Base-by-base conservation (phyloP, 352 stramenopile species). In the Pythium oligandrum region DNA sequence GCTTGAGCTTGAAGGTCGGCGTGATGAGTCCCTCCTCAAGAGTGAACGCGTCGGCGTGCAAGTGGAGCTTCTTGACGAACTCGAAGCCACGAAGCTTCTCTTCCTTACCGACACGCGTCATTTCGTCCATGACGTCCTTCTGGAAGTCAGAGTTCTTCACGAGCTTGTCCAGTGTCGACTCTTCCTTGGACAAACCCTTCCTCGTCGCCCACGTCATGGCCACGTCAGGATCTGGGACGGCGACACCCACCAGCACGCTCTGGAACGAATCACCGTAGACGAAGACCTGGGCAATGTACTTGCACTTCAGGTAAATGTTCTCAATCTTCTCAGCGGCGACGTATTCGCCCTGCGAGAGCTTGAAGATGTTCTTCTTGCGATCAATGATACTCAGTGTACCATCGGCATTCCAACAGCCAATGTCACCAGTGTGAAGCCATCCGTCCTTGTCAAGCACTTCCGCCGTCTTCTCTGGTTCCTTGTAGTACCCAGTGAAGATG, bases 281-380 rank as follows among this genome's bases (percentile, higher is more conserved):
- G 66, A 98, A 98, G 36, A 83, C 66, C 74, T 98, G 92, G 11
- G 71, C 86, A 35, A 98, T 85, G 59, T 97, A 95, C 1, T 73
- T 64, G 59, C 68, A 88, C 56, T 94, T 96, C 43, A 73, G 71
- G 31, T 97, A 97, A 2, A 89, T 75, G 71, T 97, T 96, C 65
- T 98, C 95, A 62, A 98, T 95, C 75, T 97, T 98, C 71, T 98
- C 95, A 11, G 94, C 69, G 0, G 93, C 93, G 9, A 98, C 78
- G 68, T 98, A 98, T 69, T 98, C 95, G 42, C 93, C 94, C 63
- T 95, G 77, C 6, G 82, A 67, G 7, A 95, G 70, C 68, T 96
- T 96, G 74, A 96, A 95, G 66, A 96, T 90, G 73, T 96, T 95
- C 65, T 96, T 93, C 73, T 90, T 90, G 45, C 79, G 73, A 57